phyloP scores from a whole-genome alignment of 306 rosid species.

The Dicorynia guianensis region DNA sequence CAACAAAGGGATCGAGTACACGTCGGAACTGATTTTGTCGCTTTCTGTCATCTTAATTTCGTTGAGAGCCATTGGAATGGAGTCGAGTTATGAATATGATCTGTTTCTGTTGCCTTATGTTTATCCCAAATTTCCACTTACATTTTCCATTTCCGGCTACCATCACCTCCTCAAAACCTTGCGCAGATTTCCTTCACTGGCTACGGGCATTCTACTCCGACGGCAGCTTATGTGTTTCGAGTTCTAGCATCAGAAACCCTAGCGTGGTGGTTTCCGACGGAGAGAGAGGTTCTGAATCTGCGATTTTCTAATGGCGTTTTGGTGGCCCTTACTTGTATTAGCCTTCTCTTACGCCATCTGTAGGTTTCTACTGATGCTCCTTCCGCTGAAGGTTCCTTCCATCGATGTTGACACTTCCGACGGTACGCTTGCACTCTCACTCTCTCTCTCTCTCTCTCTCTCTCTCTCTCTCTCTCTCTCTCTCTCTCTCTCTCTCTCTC shows the following conservation, averaged over 20 bases:
- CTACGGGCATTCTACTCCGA: neutral
- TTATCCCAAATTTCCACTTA: neutral
- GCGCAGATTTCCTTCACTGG: neutral
- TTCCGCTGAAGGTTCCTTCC: constrained; percentile 92
- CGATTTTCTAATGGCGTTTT: constrained; percentile 65
- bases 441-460: neutral
- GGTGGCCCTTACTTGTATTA: constrained; percentile 87
- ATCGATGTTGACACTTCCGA: constrained; percentile 89
- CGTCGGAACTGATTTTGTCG: neutral
- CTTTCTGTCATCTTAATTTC: neutral
- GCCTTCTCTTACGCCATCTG: constrained; percentile 82
- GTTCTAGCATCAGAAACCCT: constrained; percentile 38
- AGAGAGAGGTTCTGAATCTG: constrained; percentile 30
- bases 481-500: neutral
- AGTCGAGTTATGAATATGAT: too few relatives aligned
- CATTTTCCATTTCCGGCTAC: neutral
- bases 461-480: neutral
- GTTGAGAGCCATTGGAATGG: too few relatives aligned
- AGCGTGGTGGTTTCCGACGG: constrained; percentile 11
- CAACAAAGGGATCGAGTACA: neutral
- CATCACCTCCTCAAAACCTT: neutral
- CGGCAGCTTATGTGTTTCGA: constrained; percentile 29
- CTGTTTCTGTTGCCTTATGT: neutral
- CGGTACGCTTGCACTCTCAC: constrained; percentile 53
- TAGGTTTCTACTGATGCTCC: constrained; percentile 82